Base-by-base conservation (phyloP, 495 filamentous ascomycete species). In the Friedmanniomyces simplex region DNA sequence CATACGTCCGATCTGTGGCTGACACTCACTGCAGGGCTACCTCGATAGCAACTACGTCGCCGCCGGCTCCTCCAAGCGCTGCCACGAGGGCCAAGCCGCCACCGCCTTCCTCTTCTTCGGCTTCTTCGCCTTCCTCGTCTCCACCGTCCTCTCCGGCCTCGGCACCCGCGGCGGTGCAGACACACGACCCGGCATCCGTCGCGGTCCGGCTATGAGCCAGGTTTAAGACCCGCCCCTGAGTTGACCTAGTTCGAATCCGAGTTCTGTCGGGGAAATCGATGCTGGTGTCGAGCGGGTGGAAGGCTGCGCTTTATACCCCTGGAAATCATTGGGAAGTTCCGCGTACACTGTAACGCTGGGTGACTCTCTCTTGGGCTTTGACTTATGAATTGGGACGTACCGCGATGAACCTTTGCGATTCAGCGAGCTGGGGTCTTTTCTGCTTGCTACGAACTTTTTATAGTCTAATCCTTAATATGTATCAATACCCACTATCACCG, bases 41-140 rank as follows among this genome's bases (percentile, higher is more conserved):
- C 72, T 76, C 22, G 24, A 42, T 22, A 67, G 55, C 66, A 88
- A 87, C 70, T 65, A 69, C 48, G 76, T 86, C 64, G 83, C 79
- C 58, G 79, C 81, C 61, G 81, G 83, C 64, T 76, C 81, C 0
- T 14, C 54, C 58, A 68, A 84, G 70, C 77, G 82, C 62, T 88
- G 85, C 70, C 82, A 73, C 41, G 83, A 88, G 67, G 79, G 82
- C 10, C 83, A 88, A 71, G 85, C 85, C 5, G 72, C 77, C 4
- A 74, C 69, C 34, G 83, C 85, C 0, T 88, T 88, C 76, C 74
- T 87, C 58, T 88, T 81, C 81, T 86, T 88, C 70, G 79, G 74
- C 52, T 87, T 84, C 74, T 79, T 75, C 20, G 67, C 80, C 0
- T 88, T 76, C 66, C 71, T 73, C 55, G 79, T 69, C 18, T 81